Base-by-base conservation (phyloP, 2,329 filamentous ascomycete genomes). In the Akanthomyces dipterigenus region DNA sequence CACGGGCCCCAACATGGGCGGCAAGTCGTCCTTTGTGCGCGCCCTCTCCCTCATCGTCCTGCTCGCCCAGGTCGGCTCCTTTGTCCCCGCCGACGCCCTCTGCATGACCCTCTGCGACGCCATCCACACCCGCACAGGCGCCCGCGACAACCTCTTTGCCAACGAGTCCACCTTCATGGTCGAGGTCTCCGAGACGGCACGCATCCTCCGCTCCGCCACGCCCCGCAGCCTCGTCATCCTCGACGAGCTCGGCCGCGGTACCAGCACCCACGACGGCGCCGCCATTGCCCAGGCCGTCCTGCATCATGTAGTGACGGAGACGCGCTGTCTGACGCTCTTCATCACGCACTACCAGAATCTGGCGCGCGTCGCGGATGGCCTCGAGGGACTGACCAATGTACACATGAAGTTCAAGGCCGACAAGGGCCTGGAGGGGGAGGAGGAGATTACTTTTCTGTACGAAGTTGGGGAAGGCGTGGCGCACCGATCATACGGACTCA, bases 131-230 rank as follows among this genome's bases (percentile, higher is more conserved):
- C 90, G 95, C 66, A 97, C 97, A 86, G 95, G 95, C 58, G 95
- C 95, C 3, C 90, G 90, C 67, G 95, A 99, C 76, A 98, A 97
- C 72, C 91, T 99, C 77, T 89, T 98, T 72, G 89, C 91, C 5
- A 92, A 92, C 68, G 95, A 99, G 76, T 90, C 86, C 26, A 99
- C 95, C 14, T 99, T 99, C 77, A 97, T 98, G 92, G 93, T 99
- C 60, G 95, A 99, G 72, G 84, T 99, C 2, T 91, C 88, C 40
- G 95, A 99, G 74, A 98, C 95, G 1, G 87, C 89, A 1, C 87
- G 92, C 63, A 97, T 99, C 67, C 82, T 99, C 26, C 93, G 95
- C 70, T 85, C 91, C 69, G 95, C 93, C 0, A 95, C 92, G 0
- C 86, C 90, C 1, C 86, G 91, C 50, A 91, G 86, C 49, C 82